Base-by-base conservation (phyloP, 1,139 yeast genomes). In the Suhomyces bribrorum region DNA sequence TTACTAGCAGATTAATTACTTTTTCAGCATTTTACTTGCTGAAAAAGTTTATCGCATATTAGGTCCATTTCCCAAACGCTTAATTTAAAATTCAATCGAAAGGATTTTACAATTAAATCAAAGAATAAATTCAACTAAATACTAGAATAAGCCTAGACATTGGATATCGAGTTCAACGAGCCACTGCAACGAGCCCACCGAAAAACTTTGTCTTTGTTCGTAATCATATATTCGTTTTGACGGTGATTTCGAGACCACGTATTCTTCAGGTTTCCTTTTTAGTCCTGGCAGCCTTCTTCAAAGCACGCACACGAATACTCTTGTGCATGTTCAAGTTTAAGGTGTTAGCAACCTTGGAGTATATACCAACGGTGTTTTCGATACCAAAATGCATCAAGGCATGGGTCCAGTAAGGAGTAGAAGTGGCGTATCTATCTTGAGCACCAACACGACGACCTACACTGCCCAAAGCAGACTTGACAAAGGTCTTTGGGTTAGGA, bases 391-490 rank as follows among this genome's bases (percentile, higher is more conserved):
- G 96, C 84, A 90, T 83, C 35, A 92, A 59, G 1, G 97, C 97
- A 65, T 92, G 99, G 3, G 88, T 63, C 90, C 96, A 89, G 73
- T 73, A 94, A 26, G 99, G 99, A 1, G 97, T 92, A 40, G 71
- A 63, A 3, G 97, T 88, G 24, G 83, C 95, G 53, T 62, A 88
- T 52, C 96, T 78, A 44, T 87, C 96, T 62, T 88, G 96, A 14
- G 97, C 95, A 42, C 98, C 98, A 36, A 81, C 79, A 50, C 95
- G 81, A 57, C 88, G 83, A 17, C 97, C 97, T 38, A 84, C 79
- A 35, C 76, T 71, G 33, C 64, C 65, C 54, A 92, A 74, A 4
- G 87, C 76, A 14, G 94, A 66, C 22, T 67, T 59, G 36, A 92
- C 98, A 63, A 94, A 94, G 28, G 61, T 61, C 58, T 79, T 79